Evolutionary conservation across 768 basidiomycete species (phyloP).

Genomic region (Mycena vulgaris): DNA sequence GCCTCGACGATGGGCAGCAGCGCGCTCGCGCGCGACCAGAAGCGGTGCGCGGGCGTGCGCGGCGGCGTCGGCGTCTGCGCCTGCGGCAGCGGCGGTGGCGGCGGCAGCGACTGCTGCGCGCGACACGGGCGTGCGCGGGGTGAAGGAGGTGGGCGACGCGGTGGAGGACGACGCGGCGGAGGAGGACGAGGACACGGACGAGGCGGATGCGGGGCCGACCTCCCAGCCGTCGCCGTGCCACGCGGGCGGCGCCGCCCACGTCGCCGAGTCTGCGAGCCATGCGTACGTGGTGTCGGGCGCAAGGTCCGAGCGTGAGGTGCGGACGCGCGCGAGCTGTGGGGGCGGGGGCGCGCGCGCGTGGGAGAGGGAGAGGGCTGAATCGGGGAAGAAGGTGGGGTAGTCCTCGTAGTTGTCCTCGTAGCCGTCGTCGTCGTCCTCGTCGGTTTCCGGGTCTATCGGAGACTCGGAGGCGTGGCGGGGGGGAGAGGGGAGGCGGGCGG

Average conservation of each 20-base stretch:
- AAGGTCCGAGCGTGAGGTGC: constrained; percentile 22
- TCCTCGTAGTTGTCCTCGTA: neutral
- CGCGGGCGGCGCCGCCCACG: constrained; percentile 28
- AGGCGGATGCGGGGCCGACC: constrained; percentile 23
- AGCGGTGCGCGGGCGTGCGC: constrained; percentile 18
- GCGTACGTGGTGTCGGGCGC: constrained; percentile 27
- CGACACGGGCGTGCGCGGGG: neutral
- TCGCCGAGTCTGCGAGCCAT: constrained; percentile 35
- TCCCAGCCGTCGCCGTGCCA: constrained; percentile 41
- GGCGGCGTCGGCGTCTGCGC: neutral
- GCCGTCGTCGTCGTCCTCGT: neutral
- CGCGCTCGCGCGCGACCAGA: constrained; percentile 29
- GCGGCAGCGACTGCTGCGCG: neutral
- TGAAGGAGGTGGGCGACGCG: constrained; percentile 7
- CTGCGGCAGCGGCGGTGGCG: neutral
- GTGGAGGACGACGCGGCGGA: constrained; percentile 17
- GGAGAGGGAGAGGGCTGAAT: neutral
- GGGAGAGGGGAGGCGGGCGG: neutral
- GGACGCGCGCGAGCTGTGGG: neutral
- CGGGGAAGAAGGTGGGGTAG: neutral
- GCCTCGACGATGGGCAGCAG: constrained; percentile 31
- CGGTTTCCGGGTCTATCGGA: too few relatives aligned
- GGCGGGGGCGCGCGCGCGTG: neutral
- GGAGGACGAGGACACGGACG: constrained; percentile 1
- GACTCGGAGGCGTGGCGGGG: neutral